Percentiles rank a stretch among this genome's conserved stretches.
Conservation (phyloP, 495 filamentous ascomycete species). For the Chaetomium tenue region DNA sequence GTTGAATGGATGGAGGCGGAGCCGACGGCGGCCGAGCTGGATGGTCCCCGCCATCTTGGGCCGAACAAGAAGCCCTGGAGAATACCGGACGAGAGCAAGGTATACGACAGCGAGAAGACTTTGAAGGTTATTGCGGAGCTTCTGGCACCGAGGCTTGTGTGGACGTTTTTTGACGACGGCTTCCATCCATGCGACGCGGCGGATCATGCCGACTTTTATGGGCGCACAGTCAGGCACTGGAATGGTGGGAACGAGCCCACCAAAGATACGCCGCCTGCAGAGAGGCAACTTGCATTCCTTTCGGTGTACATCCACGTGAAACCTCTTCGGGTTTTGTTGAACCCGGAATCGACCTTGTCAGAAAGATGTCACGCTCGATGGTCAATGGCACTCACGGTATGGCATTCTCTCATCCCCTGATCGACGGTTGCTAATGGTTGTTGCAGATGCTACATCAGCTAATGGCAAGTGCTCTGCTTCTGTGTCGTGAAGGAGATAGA, state of each 20-base stretch:
- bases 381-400: conserved; percentile 6
- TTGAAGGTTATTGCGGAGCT: background rate
- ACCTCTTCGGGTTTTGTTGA: conserved; percentile 12
- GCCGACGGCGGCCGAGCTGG: too few species aligned
- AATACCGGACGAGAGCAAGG: background rate
- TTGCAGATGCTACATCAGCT: conserved; percentile 8
- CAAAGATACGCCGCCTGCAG: background rate
- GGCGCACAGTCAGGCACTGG: background rate
- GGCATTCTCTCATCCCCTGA: background rate
- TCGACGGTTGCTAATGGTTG: background rate
- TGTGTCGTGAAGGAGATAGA: background rate
- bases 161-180: conserved; percentile 13
- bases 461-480: background rate
- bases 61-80: conserved; percentile 7
- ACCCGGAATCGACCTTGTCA: conserved; percentile 11
- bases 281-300: background rate
- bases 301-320: conserved; percentile 1
- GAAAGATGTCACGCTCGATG: conserved; percentile 8
- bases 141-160: background rate
- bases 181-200: background rate
- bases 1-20: conserved; percentile 8
- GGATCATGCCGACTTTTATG: background rate
- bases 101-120: background rate
- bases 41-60: background rate
- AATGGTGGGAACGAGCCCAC: background rate